Base-by-base conservation (phyloP, 495 filamentous ascomycete genomes). In the Ascobolus immersus region DNA sequence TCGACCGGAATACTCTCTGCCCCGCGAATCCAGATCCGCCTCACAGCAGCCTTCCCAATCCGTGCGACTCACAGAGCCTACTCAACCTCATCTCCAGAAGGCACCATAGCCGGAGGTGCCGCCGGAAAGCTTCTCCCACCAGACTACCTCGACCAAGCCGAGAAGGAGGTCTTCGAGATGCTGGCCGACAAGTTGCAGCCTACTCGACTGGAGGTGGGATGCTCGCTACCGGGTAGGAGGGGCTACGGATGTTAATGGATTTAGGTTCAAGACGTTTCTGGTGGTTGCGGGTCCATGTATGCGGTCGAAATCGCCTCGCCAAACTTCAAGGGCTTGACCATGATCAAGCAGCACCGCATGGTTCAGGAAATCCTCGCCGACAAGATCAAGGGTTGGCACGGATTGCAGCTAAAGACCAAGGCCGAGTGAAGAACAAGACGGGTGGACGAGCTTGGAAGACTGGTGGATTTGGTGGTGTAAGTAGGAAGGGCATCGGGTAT, bases 211-310 rank as follows among this genome's bases (percentile, higher is more conserved):
- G 53, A 61, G 50, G 61, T 61, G n/a, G 7, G n/a, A 7, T 25
- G 23, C 8, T 7, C 23, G 7, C n/a, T 25, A 25, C 23, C n/a
- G 23, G 21, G 17, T 19, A 5, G 11, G 7, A 21, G 23, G 23
- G 23, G 23, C 8, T 25, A 7, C 23, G n/a, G 29, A 32, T 8
- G 17, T 17, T 32, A 17, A 32, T 15, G 9, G 31, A 23, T 60
- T 17, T 39, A 64, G 45, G 73, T 80, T n/a, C 69, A 67, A 45
- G 74, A 80, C 50, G 64, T 80, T 33, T 70, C 64, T n/a, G 74
- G 74, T 22, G 74, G 74, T 19, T 80, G 74, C 52, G 74, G 74
- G 28, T 67, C 63, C 36, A 78, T 80, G 74, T 80, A 78, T 52
- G 67, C 59, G 35, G 67, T 80, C 39, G 69, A 78, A 39, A 65